Conservation (phyloP, 2,329 filamentous ascomycete species). For the Pseudopithomyces chartarum region DNA sequence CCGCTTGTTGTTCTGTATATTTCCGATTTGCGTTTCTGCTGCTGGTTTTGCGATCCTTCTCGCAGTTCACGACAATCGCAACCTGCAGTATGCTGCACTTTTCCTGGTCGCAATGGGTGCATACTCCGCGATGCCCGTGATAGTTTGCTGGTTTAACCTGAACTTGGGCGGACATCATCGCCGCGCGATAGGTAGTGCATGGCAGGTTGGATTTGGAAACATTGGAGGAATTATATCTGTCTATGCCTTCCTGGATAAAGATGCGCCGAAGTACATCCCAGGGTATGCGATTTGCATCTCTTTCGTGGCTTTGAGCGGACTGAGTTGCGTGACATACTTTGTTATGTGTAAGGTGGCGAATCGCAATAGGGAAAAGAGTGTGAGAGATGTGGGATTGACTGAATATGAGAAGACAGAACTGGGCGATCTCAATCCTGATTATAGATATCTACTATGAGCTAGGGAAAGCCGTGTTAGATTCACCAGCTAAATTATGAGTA, state of each 20-base stretch:
- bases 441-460: conserved; percentile 61
- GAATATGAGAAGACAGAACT: conserved; percentile 66
- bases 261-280: conserved; percentile 70
- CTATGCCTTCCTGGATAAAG: conserved; percentile 57
- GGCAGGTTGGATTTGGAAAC: conserved; percentile 57
- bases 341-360: conserved; percentile 66
- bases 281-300: conserved; percentile 80
- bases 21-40: conserved; percentile 71
- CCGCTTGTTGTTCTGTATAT: conserved; percentile 73
- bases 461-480: not conserved
- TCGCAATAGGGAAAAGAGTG: conserved; percentile 57
- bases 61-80: conserved; percentile 67
- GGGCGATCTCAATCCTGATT: conserved; percentile 64
- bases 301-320: conserved; percentile 71
- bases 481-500: not conserved
- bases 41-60: conserved; percentile 78
- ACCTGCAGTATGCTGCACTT: conserved; percentile 76
- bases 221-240: conserved; percentile 59
- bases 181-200: conserved; percentile 54
- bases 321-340: conserved; percentile 66
- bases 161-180: conserved; percentile 59
- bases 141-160: conserved; percentile 64
- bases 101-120: conserved; percentile 81
- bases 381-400: conserved; percentile 56
- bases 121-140: conserved; percentile 88